These are phyloP conservation scores for Adiantum capillusveneris DNA, from an alignment of 75 land plant genomes.

Conservation along the genomic window DNA sequence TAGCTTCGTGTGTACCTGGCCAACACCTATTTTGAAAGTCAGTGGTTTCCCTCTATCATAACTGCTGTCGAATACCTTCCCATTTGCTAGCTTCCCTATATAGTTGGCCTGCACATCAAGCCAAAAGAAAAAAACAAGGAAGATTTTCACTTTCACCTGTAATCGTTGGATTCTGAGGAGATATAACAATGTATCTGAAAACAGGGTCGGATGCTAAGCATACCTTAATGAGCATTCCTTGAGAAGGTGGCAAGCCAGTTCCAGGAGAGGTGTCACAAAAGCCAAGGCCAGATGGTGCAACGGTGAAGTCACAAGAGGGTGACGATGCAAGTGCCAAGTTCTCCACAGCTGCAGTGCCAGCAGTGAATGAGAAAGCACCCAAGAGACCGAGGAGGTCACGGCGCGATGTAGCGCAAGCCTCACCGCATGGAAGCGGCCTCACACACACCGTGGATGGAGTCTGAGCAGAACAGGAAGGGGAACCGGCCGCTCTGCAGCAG, in stretches of 20 bases:
- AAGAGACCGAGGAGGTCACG: neutral
- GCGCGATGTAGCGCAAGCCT: neutral
- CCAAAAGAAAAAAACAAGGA: too few relatives aligned
- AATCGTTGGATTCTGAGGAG: too few relatives aligned
- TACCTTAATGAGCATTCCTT: constrained; percentile 73
- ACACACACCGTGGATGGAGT: too few relatives aligned
- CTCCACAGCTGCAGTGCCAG: constrained; percentile 2
- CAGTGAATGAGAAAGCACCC: neutral
- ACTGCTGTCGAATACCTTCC: constrained; percentile 89
- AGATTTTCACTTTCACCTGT: too few relatives aligned
- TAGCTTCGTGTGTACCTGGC: constrained; percentile 45
- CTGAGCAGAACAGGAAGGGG: too few relatives aligned
- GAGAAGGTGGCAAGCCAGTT: constrained; percentile 49
- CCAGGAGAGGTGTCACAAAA: constrained; percentile 67
- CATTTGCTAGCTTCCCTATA: constrained; percentile 73
- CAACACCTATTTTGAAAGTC: constrained; percentile 76
- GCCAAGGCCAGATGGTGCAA: constrained; percentile 67
- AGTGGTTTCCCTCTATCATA: constrained; percentile 81
- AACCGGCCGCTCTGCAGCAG: too few relatives aligned
- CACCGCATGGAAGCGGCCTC: too few relatives aligned
- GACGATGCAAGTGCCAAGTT: constrained; percentile 50
- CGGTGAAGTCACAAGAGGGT: constrained; percentile 47
- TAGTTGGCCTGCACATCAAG: constrained; percentile 64
- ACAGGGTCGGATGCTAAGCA: neutral
- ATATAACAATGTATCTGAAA: too few relatives aligned